These are phyloP conservation scores for Talaromyces albobiverticillius DNA, from an alignment of 2,329 filamentous ascomycete species.

Conservation along the genomic window DNA sequence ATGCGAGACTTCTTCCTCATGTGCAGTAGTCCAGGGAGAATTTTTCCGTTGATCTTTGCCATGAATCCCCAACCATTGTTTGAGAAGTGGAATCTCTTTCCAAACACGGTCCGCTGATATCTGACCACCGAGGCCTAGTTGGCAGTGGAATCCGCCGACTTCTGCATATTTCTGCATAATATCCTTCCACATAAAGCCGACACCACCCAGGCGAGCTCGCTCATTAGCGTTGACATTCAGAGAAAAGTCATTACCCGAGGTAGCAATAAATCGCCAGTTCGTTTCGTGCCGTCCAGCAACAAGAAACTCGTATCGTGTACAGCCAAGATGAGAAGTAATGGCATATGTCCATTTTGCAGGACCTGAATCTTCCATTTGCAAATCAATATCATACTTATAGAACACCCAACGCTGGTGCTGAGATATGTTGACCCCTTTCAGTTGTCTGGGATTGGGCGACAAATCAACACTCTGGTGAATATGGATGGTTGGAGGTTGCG, in stretches of 20 bases:
- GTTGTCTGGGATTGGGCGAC: conserved; percentile 85
- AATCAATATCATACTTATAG: conserved; percentile 87
- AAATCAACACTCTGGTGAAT: conserved; percentile 87
- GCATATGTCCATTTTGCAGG: conserved; percentile 94
- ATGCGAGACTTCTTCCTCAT: conserved; percentile 93
- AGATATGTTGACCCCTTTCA: conserved; percentile 77
- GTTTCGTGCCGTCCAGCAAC: conserved; percentile 87
- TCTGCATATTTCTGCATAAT: conserved; percentile 96
- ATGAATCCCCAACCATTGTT: conserved; percentile 91
- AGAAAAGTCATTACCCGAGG: conserved; percentile 94
- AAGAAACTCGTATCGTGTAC: conserved; percentile 96
- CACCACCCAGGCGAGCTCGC: conserved; percentile 77
- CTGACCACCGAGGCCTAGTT: conserved; percentile 88
- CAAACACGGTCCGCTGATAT: conserved; percentile 94
- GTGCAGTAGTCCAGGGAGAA: conserved; percentile 84
- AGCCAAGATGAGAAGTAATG: conserved; percentile 92
- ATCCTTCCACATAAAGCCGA: conserved; percentile 98
- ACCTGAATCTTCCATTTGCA: conserved; percentile 78
- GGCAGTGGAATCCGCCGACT: conserved; percentile 91
- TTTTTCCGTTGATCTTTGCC: conserved; percentile 92
- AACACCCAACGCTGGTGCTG: conserved; percentile 94
- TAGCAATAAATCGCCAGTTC: conserved; percentile 92
- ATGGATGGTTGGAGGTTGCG: conserved; percentile 92
- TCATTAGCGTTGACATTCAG: conserved; percentile 84
- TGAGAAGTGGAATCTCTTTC: conserved; percentile 90